Evolutionary conservation across 768 basidiomycete genomes (phyloP), one percentile per base, ranked within the genome.

Genomic region (Trametes sanguinea): DNA sequence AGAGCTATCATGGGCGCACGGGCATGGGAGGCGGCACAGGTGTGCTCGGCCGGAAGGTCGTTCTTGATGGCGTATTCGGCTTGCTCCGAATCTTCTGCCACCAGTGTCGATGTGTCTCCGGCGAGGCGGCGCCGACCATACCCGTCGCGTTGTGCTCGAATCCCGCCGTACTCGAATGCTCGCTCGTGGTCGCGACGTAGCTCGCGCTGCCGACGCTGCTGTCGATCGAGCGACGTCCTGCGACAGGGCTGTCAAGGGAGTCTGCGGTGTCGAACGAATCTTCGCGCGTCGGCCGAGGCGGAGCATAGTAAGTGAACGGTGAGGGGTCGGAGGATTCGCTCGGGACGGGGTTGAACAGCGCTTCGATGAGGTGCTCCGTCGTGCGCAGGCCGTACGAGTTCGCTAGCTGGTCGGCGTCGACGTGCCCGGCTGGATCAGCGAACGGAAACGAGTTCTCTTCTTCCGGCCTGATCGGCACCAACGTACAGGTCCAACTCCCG

Each of bases 321-420:
- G 69, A 63, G 33, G 55, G 60, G 46, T 60, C 48, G 9, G 46
- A 27, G 14, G 50, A 62, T 14, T 68, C 47, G 40, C 64, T 69
- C 2, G 78, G 80, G 2, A 80, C 79, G 2, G 91, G 90, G 67
- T 93, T 93, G 71, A 93, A 93, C 29, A 93, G 71, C 5, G 88
- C 85, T 57, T 93, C 91, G 69, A 92, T 92, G 44, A 93, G 79
- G 40, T 78, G 78, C 70, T 90, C 89, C 0, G 90, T 92, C 13
- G 85, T 83, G 53, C 82, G 82, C 2, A 86, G 81, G 1, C 87
- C 86, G 63, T 82, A 58, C 3, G 83, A 81, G 16, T 75, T 69
- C 1, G 85, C 85, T 6, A 89, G 77, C 29, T 68, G 68, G 59
- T 74, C 65, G 9, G 73, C 57, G 44, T 78, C 73, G 22, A 76